Percentiles rank a stretch among this genome's conserved stretches.
These are phyloP conservation scores for Sclerotinia subarctica DNA, from an alignment of 2,329 filamentous ascomycete species.

Conservation along the genomic window DNA sequence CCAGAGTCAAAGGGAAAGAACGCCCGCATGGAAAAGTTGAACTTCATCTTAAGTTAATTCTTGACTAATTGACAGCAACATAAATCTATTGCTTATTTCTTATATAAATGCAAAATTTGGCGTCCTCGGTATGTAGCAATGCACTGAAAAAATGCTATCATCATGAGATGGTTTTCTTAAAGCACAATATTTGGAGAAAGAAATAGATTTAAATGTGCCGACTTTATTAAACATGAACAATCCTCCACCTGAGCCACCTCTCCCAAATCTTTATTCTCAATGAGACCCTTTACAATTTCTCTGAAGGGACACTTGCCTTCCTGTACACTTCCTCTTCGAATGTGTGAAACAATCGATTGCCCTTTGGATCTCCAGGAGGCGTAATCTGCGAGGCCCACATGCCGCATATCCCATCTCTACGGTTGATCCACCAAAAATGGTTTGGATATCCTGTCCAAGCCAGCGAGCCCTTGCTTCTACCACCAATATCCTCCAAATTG, in stretches of 20 bases:
- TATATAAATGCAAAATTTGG: neutral
- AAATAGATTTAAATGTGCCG: neutral
- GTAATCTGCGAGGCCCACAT: slow-evolving; percentile 45
- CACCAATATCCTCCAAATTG: slow-evolving; percentile 41
- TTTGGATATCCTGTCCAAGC: slow-evolving; percentile 48
- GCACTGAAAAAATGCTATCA: neutral
- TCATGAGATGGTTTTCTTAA: neutral
- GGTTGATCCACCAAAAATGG: slow-evolving; percentile 46
- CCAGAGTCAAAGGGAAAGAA: neutral
- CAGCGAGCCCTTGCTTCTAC: slow-evolving; percentile 42
- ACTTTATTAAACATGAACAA: neutral
- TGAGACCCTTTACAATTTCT: neutral
- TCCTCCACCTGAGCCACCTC: too few species aligned
- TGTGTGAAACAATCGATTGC: slow-evolving; percentile 38
- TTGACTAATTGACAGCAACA: too few species aligned
- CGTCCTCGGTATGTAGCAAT: neutral
- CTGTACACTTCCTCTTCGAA: slow-evolving; percentile 44
- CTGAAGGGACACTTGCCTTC: slow-evolving; percentile 6
- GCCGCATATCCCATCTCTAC: slow-evolving; percentile 42
- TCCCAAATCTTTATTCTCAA: neutral
- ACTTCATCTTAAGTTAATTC: neutral
- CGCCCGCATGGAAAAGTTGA: neutral
- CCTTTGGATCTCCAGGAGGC: slow-evolving; percentile 43
- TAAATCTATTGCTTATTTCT: neutral
- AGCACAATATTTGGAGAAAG: neutral